A percentile compares a stretch with the other conserved stretches of the same genome.
These are phyloP conservation scores for Curvularia sp. DNA, from an alignment of 2,329 filamentous ascomycete species.

Conservation along the genomic window DNA sequence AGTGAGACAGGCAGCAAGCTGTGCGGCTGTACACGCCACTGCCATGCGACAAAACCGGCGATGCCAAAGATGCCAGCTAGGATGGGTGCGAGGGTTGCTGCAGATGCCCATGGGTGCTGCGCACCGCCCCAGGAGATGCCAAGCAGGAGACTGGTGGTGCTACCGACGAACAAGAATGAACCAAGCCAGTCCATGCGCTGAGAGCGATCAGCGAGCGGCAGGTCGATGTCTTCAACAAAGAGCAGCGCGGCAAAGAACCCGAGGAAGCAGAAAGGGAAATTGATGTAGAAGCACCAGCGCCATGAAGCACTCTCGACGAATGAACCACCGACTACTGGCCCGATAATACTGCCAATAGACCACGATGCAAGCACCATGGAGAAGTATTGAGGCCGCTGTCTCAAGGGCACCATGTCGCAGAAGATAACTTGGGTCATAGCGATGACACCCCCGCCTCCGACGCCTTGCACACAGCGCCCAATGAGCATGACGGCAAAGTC, in stretches of 20 bases:
- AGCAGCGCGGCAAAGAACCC: neutral
- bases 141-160: neutral
- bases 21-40: neutral
- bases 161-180: neutral
- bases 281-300: neutral
- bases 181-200: neutral
- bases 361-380: neutral
- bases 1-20: neutral
- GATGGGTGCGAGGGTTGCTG: neutral
- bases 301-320: neutral
- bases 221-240: neutral
- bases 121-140: neutral
- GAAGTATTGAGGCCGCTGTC: neutral
- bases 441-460: neutral
- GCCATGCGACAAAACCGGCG: neutral
- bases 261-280: neutral
- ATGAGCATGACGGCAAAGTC: neutral
- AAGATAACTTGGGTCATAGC: neutral
- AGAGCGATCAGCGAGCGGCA: neutral
- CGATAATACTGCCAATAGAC: neutral
- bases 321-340: neutral
- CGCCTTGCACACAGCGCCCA: neutral
- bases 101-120: neutral
- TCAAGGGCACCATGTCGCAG: neutral
- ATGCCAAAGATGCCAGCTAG: neutral